Evolutionary conservation across 2,329 filamentous ascomycete species (phyloP).

Genomic region (Dothideomycetes sp.): DNA sequence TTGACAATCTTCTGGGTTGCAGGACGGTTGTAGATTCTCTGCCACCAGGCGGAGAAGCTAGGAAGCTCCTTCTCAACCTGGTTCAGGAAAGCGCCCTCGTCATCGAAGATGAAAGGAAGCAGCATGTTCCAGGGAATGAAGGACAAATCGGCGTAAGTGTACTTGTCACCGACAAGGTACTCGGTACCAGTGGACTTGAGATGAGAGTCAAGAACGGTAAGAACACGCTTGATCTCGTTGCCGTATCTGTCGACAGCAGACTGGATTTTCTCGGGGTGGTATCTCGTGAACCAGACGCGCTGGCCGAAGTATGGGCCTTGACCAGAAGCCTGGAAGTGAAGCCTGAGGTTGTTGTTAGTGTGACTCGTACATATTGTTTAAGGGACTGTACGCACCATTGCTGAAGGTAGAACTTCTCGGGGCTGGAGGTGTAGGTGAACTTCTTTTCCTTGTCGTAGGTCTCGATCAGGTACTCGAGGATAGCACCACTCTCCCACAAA

Average conservation of each 20-base stretch:
- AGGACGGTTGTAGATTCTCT: constrained; percentile 13
- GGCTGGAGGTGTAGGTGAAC: constrained; percentile 32
- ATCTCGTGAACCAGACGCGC: constrained; percentile 29
- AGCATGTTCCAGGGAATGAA: constrained; percentile 28
- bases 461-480: constrained; percentile 27
- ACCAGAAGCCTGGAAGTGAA: constrained; percentile 34
- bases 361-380: constrained; percentile 18
- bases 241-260: constrained; percentile 39
- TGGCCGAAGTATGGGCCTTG: constrained; percentile 41
- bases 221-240: constrained; percentile 39
- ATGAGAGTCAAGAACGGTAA: constrained; percentile 36
- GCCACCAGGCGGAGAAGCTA: constrained; percentile 15
- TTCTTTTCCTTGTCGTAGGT: constrained; percentile 37
- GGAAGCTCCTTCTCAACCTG: constrained; percentile 16
- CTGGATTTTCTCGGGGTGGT: constrained; percentile 35
- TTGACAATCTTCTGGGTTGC: constrained; percentile 18
- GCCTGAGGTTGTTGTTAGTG: constrained; percentile 2
- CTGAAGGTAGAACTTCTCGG: constrained; percentile 29
- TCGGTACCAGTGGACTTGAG: constrained; percentile 25
- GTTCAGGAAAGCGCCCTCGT: constrained; percentile 11
- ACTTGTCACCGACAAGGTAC: constrained; percentile 37
- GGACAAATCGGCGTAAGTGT: constrained; percentile 33
- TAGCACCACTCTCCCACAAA: constrained; percentile 29
- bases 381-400: constrained; percentile 26
- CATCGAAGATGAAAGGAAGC: constrained; percentile 15